These are phyloP conservation scores for Exophiala dermatitidis DNA, from an alignment of 2,329 filamentous ascomycete species.

Conservation along the genomic window DNA sequence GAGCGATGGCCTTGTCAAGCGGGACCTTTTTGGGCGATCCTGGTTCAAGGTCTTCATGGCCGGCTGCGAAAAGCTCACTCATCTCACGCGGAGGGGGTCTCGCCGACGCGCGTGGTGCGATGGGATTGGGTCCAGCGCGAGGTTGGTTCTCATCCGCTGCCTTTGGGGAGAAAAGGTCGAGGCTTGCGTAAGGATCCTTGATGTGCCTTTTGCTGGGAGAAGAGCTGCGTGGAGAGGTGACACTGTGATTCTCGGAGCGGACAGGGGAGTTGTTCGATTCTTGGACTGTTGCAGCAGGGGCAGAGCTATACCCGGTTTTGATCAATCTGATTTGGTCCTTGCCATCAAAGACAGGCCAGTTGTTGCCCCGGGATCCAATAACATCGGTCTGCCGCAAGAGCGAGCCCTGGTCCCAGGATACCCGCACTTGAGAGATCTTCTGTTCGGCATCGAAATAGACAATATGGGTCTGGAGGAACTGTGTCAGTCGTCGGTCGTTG, in stretches of 20 bases:
- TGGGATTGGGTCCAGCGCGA: constrained; percentile 52
- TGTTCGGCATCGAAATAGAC: constrained; percentile 70
- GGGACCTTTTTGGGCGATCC: constrained; percentile 27
- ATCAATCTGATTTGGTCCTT: constrained; percentile 77
- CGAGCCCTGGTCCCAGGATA: constrained; percentile 91
- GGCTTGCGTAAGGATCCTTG: constrained; percentile 39
- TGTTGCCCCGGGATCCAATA: constrained; percentile 80
- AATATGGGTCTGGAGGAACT: constrained; percentile 63
- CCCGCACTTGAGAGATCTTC: constrained; percentile 79
- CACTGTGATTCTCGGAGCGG: constrained; percentile 17
- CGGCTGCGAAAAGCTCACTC: constrained; percentile 60
- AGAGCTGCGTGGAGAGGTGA: constrained; percentile 17
- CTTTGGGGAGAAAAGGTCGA: constrained; percentile 23
- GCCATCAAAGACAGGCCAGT: constrained; percentile 90
- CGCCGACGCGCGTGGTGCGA: constrained; percentile 60
- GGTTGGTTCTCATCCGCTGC: constrained; percentile 16
- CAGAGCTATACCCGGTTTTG: constrained; percentile 43
- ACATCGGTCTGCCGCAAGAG: constrained; percentile 89
- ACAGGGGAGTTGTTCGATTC: constrained; percentile 23
- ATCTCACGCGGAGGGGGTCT: constrained; percentile 62
- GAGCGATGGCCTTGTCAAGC: constrained; percentile 31
- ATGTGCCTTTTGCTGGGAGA: constrained; percentile 38
- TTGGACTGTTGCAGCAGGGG: constrained; percentile 19
- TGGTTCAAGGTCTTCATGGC: constrained; percentile 35
- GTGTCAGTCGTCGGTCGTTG: constrained; percentile 2